Base-by-base conservation (phyloP, 179 eudicot species). In the Pouteria campechiana region DNA sequence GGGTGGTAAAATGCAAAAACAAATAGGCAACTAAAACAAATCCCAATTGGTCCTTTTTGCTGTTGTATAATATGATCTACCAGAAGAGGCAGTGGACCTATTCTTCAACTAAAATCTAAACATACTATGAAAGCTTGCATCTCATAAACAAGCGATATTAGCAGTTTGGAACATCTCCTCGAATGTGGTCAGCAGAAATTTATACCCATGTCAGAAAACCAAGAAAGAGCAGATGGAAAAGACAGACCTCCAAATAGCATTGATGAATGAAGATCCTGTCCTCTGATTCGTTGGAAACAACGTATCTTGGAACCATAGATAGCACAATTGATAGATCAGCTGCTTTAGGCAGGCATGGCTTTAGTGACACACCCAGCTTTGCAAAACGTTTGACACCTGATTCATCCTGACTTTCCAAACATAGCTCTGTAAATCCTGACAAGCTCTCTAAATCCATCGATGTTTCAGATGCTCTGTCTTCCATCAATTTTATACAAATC, bases 341-440 rank as follows among this genome's bases (percentile, higher is more conserved):
- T 23, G 50, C 48, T 61, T 81, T 52, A 51, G 53, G 71, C 24
- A 27, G 22, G 44, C 70, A 52, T 44, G 89, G 81, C 50, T 83
- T 77, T 65, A 80, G 53, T 61, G 96, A 77, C 41, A 92, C 81
- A 22, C 96, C 99, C 59, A 92, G 60, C 64, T 77, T 87, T 30
- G 69, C 50, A 44, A 76, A 37, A 47, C 61, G 58, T 43, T 52
- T 61, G n/a, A 54, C 28, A 36, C 85, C 85, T 46, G 60, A 48
- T 46, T 40, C 39, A 54, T 57, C 75, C 41, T 65, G 72, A 38
- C 60, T 61, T 37, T 62, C 71, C 56, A 92, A 65, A 71, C 61
- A 65, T 52, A 92, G 65, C 73, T 83, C 99, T 32, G 96, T 69
- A 53, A 76, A 74, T 59, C 99, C 94, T 19, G 94, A 83, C 54